These are phyloP conservation scores for Pythium coloratum DNA, from an alignment of 352 stramenopile genomes.

Conservation along the genomic window DNA sequence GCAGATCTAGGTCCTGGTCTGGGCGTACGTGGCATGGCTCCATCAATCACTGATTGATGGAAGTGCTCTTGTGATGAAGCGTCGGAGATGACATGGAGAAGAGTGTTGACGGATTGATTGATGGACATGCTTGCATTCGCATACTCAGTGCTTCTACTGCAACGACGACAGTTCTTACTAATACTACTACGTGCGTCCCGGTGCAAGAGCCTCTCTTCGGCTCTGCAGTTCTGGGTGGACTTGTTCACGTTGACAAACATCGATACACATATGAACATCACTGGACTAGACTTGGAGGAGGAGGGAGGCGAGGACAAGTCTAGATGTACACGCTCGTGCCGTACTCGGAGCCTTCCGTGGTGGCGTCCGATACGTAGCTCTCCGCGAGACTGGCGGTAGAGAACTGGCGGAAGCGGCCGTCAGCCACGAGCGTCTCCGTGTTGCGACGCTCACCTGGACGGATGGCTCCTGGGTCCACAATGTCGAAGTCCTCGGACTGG, in stretches of 20 bases:
- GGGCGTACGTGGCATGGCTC: background rate
- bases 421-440: constrained; percentile 64
- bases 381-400: constrained; percentile 34
- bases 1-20: too few relatives aligned
- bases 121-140: constrained; percentile 7
- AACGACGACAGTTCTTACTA: constrained; percentile 2
- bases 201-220: background rate
- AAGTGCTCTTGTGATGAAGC: background rate
- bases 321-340: constrained; percentile 28
- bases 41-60: background rate
- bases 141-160: constrained; percentile 4
- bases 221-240: constrained; percentile 1
- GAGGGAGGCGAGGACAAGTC: background rate
- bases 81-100: background rate
- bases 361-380: constrained; percentile 23
- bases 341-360: constrained; percentile 24
- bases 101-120: background rate
- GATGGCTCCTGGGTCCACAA: constrained; percentile 63
- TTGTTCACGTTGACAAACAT: constrained; percentile 2
- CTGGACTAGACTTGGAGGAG: background rate
- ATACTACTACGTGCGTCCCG: background rate
- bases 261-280: constrained; percentile 7
- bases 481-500: constrained; percentile 67
- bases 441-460: constrained; percentile 56
- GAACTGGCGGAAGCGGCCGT: constrained; percentile 60